Evolutionary conservation across 2,329 filamentous ascomycete species (phyloP).

Genomic region (Trichoderma semiorbis): DNA sequence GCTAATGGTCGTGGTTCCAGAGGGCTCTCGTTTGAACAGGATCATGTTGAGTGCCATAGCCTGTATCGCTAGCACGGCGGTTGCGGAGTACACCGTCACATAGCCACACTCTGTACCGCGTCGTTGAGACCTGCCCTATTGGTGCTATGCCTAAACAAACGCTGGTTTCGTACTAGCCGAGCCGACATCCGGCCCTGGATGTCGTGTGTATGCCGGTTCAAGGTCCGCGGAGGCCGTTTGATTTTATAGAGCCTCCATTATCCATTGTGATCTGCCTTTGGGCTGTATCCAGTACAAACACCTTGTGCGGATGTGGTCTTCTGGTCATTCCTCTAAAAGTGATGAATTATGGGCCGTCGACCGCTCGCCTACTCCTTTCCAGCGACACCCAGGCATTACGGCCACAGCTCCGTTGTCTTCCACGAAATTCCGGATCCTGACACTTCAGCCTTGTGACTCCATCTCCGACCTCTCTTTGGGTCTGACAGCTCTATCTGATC

Average conservation of each 20-base stretch:
- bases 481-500: conserved; percentile 71
- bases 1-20: neutral
- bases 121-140: neutral
- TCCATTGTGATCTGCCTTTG: neutral
- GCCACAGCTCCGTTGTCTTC: conserved; percentile 69
- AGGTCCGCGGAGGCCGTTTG: neutral
- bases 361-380: neutral
- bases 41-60: neutral
- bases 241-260: neutral
- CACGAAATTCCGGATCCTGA: conserved; percentile 49
- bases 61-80: neutral
- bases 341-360: neutral
- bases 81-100: neutral
- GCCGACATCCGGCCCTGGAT: neutral
- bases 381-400: conserved; percentile 33
- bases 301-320: neutral
- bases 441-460: conserved; percentile 61
- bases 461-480: conserved; percentile 59
- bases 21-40: neutral
- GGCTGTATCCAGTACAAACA: neutral
- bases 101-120: neutral
- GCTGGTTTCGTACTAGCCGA: neutral
- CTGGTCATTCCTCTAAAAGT: neutral
- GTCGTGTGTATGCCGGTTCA: neutral
- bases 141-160: neutral